Conservation (phyloP, 2,329 filamentous ascomycete genomes). For the Pyrenophora seminiperda region DNA sequence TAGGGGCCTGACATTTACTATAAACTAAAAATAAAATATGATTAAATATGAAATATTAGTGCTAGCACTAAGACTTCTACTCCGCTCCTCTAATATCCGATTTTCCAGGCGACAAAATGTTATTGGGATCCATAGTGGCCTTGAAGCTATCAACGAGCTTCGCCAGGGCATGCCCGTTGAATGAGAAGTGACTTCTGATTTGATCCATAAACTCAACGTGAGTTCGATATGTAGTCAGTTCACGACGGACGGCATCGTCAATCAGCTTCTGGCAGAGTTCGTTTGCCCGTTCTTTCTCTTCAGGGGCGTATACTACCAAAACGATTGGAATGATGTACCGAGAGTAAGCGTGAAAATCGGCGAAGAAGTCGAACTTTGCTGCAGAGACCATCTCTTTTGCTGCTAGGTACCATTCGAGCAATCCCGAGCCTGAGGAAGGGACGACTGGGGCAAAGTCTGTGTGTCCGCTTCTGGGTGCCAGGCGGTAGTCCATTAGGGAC, state of each 20-base stretch:
- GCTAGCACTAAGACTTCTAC: too few species aligned
- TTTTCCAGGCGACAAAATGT: constrained; percentile 40
- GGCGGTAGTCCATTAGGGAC: constrained; percentile 41
- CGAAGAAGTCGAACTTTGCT: constrained; percentile 53
- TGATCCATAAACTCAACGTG: constrained; percentile 42
- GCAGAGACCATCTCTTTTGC: constrained; percentile 52
- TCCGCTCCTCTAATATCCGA: too few species aligned
- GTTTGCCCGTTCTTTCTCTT: too few species aligned
- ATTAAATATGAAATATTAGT: too few species aligned
- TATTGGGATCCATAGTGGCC: constrained; percentile 41
- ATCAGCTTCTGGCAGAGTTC: too few species aligned
- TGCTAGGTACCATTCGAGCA: constrained; percentile 51
- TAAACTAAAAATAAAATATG: too few species aligned
- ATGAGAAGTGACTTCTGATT: background rate
- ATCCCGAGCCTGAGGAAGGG: constrained; percentile 44
- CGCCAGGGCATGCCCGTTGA: constrained; percentile 40
- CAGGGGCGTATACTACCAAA: too few species aligned
- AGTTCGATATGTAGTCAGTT: constrained; percentile 29
- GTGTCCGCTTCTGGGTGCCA: constrained; percentile 37
- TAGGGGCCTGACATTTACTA: too few species aligned
- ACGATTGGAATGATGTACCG: too few species aligned
- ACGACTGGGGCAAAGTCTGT: constrained; percentile 43
- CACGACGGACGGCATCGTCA: too few species aligned
- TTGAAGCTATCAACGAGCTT: constrained; percentile 42
- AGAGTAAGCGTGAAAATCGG: too few species aligned